phyloP scores from a whole-genome alignment of 176 grass and related monocot species.

The Secale cereale region DNA sequence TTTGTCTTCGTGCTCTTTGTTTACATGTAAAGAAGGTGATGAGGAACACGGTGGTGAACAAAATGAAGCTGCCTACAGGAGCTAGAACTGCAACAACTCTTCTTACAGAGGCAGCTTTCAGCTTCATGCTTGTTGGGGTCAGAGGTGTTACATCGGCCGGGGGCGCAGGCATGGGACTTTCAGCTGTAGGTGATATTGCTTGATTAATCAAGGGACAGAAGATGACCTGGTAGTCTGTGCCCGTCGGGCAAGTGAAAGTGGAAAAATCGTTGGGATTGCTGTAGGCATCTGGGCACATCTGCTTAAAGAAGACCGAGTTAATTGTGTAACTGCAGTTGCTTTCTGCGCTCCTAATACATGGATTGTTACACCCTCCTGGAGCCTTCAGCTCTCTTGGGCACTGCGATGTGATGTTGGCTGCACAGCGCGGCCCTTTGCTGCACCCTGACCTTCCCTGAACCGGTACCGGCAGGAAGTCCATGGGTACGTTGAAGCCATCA shows the following conservation, averaged over 20 bases:
- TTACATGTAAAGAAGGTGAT: neutral
- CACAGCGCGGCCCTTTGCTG: neutral
- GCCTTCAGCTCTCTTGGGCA: neutral
- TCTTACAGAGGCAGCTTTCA: neutral
- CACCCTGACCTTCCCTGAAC: neutral
- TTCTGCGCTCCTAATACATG: neutral
- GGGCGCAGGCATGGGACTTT: neutral
- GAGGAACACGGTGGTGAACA: neutral
- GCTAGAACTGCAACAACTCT: neutral
- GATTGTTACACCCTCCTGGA: neutral
- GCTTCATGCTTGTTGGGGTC: neutral
- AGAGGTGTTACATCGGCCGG: too few relatives aligned
- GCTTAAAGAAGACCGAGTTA: neutral
- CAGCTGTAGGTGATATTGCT: too few relatives aligned
- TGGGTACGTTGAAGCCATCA: neutral
- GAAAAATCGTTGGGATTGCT: neutral
- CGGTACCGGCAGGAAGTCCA: neutral
- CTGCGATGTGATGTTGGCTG: neutral
- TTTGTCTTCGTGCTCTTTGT: neutral
- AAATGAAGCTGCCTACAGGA: neutral
- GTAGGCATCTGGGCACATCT: neutral
- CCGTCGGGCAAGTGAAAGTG: neutral
- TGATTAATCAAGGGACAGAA: too few relatives aligned
- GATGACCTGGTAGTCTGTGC: neutral
- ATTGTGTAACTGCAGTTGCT: too few relatives aligned